These are phyloP conservation scores for Hysterium pulicare DNA, from an alignment of 2,329 filamentous ascomycete species.

Conservation along the genomic window DNA sequence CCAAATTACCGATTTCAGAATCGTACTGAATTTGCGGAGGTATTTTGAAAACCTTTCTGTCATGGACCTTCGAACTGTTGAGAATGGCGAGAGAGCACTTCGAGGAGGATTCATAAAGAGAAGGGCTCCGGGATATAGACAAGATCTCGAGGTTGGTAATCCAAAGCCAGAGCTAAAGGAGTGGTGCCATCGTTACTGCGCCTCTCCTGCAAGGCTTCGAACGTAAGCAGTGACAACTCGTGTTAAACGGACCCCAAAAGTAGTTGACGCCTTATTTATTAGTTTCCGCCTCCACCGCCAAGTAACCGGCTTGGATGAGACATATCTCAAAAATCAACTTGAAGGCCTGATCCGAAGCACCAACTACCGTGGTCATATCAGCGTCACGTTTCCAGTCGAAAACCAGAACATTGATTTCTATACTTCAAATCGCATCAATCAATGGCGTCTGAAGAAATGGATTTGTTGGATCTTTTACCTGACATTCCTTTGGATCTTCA, in stretches of 20 bases:
- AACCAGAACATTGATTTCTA: constrained; percentile 60
- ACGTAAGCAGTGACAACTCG: constrained; percentile 12
- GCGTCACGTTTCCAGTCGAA: constrained; percentile 58
- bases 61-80: constrained; percentile 43
- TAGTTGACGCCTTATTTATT: not conserved
- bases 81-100: constrained; percentile 58
- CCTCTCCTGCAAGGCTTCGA: constrained; percentile 56
- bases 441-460: constrained; percentile 63
- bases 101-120: constrained; percentile 62
- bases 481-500: constrained; percentile 65
- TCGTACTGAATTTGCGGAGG: constrained; percentile 31
- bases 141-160: constrained; percentile 46
- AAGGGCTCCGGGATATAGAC: constrained; percentile 46
- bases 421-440: constrained; percentile 60
- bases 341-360: constrained; percentile 59
- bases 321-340: constrained; percentile 51
- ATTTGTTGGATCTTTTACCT: constrained; percentile 63
- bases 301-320: constrained; percentile 61
- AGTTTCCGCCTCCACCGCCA: constrained; percentile 39
- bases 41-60: constrained; percentile 22
- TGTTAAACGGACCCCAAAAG: not conserved
- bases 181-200: constrained; percentile 69
- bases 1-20: constrained; percentile 35
- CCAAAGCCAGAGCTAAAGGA: constrained; percentile 45
- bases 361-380: constrained; percentile 63